phyloP scores from a whole-genome alignment of 208 protist genomes.

The Phytomonas sp. region DNA sequence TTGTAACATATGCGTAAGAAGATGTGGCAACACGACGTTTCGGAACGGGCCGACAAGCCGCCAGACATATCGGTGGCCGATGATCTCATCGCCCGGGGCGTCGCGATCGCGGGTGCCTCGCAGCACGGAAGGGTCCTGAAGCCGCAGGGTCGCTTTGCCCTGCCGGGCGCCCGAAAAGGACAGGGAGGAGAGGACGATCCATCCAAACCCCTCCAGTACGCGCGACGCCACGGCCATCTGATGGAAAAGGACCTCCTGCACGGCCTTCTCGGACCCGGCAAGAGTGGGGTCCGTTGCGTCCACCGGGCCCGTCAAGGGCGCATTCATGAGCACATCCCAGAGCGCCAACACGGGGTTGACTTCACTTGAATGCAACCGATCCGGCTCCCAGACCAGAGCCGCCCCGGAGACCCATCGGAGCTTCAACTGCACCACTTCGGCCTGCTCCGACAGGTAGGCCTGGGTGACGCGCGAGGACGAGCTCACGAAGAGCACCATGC shows the following conservation, averaged over 20 bases:
- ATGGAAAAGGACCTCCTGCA: neutral
- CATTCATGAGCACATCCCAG: conserved; percentile 44
- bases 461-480: conserved; percentile 61
- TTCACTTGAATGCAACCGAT: conserved; percentile 12
- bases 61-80: conserved; percentile 22
- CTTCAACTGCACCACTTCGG: conserved; percentile 14
- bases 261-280: neutral
- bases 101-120: conserved; percentile 10
- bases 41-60: conserved; percentile 14
- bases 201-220: conserved; percentile 14
- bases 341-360: conserved; percentile 41
- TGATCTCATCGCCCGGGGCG: neutral
- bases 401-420: conserved; percentile 58
- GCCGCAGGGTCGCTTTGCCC: conserved; percentile 8
- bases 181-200: conserved; percentile 36
- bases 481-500: conserved; percentile 45
- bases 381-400: conserved; percentile 33
- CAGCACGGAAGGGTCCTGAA: neutral
- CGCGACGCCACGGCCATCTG: neutral
- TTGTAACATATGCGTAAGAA: conserved; percentile 25
- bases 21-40: conserved; percentile 26
- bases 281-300: neutral
- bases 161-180: conserved; percentile 24
- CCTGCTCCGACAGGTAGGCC: conserved; percentile 25
- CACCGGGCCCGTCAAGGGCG: conserved; percentile 20